phyloP scores from a whole-genome alignment of 768 basidiomycete genomes.

The Russula foetens region DNA sequence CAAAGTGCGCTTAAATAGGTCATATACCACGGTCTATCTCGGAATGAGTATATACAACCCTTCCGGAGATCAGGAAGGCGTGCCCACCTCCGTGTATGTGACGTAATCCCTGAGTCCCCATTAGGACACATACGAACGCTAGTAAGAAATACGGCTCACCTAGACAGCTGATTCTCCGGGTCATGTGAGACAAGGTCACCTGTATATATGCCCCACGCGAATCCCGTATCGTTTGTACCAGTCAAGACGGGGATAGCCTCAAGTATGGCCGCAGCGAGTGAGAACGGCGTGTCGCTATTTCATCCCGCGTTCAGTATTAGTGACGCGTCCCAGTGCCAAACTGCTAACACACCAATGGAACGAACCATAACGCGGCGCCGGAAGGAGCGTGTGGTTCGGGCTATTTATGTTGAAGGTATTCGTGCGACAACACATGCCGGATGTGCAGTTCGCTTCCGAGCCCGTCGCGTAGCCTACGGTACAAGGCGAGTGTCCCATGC shows the following conservation, averaged over 20 bases:
- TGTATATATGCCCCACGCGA: constrained; percentile 60
- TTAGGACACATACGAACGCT: neutral
- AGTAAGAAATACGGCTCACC: constrained; percentile 30
- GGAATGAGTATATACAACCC: neutral
- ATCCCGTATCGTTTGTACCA: constrained; percentile 50
- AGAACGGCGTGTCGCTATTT: constrained; percentile 50
- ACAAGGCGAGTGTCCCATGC: neutral
- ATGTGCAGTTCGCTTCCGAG: constrained; percentile 65
- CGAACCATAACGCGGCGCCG: constrained; percentile 63
- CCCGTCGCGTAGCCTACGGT: constrained; percentile 55
- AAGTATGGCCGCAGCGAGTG: constrained; percentile 51
- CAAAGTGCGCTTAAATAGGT: constrained; percentile 53
- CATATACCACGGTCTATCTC: constrained; percentile 51
- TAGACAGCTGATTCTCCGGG: constrained; percentile 50
- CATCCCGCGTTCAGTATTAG: neutral
- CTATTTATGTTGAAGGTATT: constrained; percentile 43
- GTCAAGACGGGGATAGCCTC: constrained; percentile 61
- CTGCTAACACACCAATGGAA: constrained; percentile 42
- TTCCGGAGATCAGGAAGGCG: neutral
- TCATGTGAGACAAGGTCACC: constrained; percentile 74
- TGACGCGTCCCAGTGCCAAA: neutral
- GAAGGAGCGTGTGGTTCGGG: constrained; percentile 41
- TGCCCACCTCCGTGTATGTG: constrained; percentile 53
- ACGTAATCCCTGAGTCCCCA: constrained; percentile 40
- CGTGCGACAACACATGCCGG: constrained; percentile 55